Evolutionary conservation across 176 grass and related monocot genomes (phyloP).

Genomic region (Neostapfia colusana): DNA sequence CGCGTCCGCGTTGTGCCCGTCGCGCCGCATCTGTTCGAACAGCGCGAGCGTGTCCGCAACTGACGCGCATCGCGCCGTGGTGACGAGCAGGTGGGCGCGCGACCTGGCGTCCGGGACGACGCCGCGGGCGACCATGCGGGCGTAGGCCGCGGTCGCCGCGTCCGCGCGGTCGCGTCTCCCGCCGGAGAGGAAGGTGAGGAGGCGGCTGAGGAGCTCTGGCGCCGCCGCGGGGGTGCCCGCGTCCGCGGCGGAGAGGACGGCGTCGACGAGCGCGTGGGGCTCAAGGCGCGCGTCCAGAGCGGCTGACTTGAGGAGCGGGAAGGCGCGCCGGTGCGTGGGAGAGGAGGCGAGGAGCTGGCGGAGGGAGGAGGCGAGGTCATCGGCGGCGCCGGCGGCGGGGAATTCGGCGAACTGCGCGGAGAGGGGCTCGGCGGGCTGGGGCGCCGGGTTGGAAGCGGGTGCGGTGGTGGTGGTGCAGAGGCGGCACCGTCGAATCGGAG

Average conservation of each 20-base stretch:
- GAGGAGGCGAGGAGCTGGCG: conserved; percentile 38
- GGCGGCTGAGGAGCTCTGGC: conserved; percentile 32
- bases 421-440: conserved; percentile 7
- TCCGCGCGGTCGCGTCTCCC: conserved; percentile 9
- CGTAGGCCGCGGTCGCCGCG: conserved; percentile 34
- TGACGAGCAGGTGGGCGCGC: conserved; percentile 54
- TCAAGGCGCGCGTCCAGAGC: conserved; percentile 13
- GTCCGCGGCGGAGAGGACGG: conserved; percentile 37
- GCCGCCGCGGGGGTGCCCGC: not conserved
- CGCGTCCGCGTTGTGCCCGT: conserved; percentile 43
- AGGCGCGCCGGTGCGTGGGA: conserved; percentile 16
- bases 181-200: conserved; percentile 44
- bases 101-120: conserved; percentile 46
- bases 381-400: not conserved
- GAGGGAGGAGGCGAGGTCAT: conserved; percentile 45
- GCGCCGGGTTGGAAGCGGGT: not conserved
- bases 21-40: conserved; percentile 54
- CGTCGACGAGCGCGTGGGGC: conserved; percentile 30
- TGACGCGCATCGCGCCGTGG: conserved; percentile 39
- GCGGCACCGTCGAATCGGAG: conserved; percentile 17
- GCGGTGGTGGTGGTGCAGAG: conserved; percentile 14
- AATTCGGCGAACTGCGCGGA: conserved; percentile 21
- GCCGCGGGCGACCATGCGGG: conserved; percentile 46
- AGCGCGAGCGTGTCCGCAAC: conserved; percentile 37
- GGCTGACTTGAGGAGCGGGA: conserved; percentile 39